These are phyloP conservation scores for Aspergillus udagawae DNA, from an alignment of 2,329 filamentous ascomycete species.

Conservation along the genomic window DNA sequence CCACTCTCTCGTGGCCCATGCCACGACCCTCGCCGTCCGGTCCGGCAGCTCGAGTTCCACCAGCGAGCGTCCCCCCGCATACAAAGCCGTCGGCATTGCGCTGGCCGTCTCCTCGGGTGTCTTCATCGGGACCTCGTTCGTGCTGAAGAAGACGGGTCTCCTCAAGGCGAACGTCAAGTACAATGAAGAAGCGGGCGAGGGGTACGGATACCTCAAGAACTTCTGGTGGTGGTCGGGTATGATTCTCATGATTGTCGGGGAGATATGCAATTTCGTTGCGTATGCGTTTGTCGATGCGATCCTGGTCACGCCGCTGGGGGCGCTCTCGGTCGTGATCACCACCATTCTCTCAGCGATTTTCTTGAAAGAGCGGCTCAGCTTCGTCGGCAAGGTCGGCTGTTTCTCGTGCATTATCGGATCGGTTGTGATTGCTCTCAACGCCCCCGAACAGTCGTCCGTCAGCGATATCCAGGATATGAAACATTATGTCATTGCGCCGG, in stretches of 20 bases:
- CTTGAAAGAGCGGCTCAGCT: conserved; percentile 88
- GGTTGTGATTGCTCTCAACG: conserved; percentile 91
- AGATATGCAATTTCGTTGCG: conserved; percentile 95
- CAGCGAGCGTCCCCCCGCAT: conserved; percentile 52
- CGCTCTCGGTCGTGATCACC: conserved; percentile 86
- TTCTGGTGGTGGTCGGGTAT: conserved; percentile 93
- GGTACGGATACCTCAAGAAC: conserved; percentile 96
- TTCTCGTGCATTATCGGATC: conserved; percentile 93
- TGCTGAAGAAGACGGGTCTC: conserved; percentile 89
- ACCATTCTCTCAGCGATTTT: conserved; percentile 91
- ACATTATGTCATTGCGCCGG: conserved; percentile 76
- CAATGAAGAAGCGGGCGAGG: conserved; percentile 90
- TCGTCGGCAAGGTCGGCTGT: conserved; percentile 93
- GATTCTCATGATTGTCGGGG: conserved; percentile 93
- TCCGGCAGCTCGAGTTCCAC: conserved; percentile 13
- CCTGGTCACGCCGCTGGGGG: conserved; percentile 85
- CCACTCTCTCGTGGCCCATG: conserved; percentile 26
- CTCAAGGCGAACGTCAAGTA: conserved; percentile 94
- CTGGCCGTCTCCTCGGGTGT: conserved; percentile 81
- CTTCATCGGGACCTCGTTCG: conserved; percentile 93
- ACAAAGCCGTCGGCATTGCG: conserved; percentile 82
- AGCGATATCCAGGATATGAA: conserved; percentile 90
- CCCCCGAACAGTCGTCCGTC: conserved; percentile 79
- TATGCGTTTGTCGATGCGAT: conserved; percentile 97
- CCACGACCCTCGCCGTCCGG: conserved; percentile 14